phyloP scores from a whole-genome alignment of 2,329 filamentous ascomycete genomes.

The Daldinia eschscholtzii region DNA sequence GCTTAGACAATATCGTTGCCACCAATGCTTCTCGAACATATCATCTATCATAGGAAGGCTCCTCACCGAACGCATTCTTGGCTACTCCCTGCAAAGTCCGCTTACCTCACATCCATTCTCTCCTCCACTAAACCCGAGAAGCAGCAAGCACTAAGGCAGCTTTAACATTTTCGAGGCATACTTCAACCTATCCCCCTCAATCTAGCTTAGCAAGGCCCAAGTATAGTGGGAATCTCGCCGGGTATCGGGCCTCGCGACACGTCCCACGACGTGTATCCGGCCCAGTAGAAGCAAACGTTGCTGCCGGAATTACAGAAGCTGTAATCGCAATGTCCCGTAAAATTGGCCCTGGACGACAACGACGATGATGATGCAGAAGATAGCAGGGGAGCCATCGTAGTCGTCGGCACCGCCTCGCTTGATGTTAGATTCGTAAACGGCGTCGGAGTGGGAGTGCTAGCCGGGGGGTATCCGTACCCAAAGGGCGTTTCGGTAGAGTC shows the following conservation, averaged over 20 bases:
- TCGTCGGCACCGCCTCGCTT: constrained; percentile 2
- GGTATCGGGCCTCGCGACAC: constrained; percentile 47
- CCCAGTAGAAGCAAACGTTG: constrained; percentile 50
- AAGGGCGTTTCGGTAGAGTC: neutral
- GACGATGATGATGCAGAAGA: constrained; percentile 1
- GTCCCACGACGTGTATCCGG: constrained; percentile 50
- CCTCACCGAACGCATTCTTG: neutral
- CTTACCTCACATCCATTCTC: neutral
- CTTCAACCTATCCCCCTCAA: neutral
- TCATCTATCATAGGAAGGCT: neutral
- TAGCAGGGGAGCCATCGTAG: neutral
- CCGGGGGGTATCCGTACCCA: neutral
- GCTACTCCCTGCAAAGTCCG: neutral
- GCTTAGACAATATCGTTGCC: neutral
- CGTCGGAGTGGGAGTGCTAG: neutral
- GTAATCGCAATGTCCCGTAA: constrained; percentile 45
- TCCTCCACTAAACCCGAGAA: neutral
- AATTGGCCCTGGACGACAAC: neutral
- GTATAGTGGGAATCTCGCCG: constrained; percentile 44
- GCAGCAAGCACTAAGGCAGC: neutral
- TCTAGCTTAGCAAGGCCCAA: constrained; percentile 40
- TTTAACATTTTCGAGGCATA: neutral
- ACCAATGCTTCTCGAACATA: neutral
- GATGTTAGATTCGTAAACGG: neutral
- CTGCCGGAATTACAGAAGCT: constrained; percentile 46